Evolutionary conservation across 2,329 filamentous ascomycete genomes (phyloP), one percentile per base, ranked within the genome.

Genomic region (Arachnomyces sp.): DNA sequence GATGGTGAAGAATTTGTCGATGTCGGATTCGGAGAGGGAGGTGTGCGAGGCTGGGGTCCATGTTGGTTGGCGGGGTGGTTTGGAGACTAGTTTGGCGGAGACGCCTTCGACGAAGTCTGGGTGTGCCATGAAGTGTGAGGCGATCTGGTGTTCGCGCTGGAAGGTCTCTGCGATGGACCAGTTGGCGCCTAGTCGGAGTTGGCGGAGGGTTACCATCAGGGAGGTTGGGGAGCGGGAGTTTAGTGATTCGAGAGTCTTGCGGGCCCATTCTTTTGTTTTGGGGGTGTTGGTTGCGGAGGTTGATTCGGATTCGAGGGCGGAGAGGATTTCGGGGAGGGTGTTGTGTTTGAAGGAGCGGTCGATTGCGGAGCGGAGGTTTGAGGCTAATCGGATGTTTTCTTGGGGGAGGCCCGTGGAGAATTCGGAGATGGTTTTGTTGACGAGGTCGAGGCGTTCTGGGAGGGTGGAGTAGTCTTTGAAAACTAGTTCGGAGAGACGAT

Each of bases 41-140:
- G 77, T 72, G 2, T 96, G 71, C 5, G 74, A 77, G 32, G 75
- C 72, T 3, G 88, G 89, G 48, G 82, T 63, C 92, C 92, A 98
- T 45, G 73, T 68, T 1, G 89, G 84, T 15, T 71, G 70, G 48
- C 69, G 69, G 38, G 76, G 66, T 33, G 74, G 73, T 65, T 87
- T 87, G 55, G 78, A 73, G 52, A 92, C 75, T 31, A 98, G 73
- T 36, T 82, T 75, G 16, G 87, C 82, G 38, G 78, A 78, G n/a
- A 98, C 90, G 39, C 92, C 92, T 65, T 94, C 86, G 32, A 80
- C 80, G 57, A 98, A 98, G 64, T 98, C 92, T 3, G 78, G 83
- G 60, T 92, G 82, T 42, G 74, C 73, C 90, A 98, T 96, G 70
- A 98, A 96, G 48, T 79, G 77, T 43, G 74, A 70, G 2, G 90